These are phyloP conservation scores for Lolium rigidum DNA, from an alignment of 176 grass and related monocot genomes.

Conservation along the genomic window DNA sequence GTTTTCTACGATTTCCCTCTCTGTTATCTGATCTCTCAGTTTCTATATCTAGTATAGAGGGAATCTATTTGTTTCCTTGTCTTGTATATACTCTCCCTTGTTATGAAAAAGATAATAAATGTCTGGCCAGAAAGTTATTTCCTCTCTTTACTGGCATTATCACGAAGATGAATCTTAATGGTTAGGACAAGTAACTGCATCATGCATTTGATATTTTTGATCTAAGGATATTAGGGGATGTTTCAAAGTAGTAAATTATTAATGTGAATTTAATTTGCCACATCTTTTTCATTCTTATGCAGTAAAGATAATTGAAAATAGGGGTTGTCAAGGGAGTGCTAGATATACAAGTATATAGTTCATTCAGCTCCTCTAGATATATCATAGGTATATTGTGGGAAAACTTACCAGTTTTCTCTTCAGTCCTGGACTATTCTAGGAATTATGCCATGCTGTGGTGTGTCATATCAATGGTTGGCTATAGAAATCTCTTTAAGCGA, in stretches of 20 bases:
- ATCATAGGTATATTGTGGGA: not conserved
- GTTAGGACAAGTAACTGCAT: not conserved
- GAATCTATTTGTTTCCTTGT: not conserved
- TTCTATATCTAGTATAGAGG: not conserved
- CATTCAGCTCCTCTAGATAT: constrained; percentile 6
- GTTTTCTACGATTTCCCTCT: not conserved
- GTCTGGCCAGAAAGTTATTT: not conserved
- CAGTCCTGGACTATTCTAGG: not conserved
- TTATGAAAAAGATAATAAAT: not conserved
- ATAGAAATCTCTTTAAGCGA: not conserved
- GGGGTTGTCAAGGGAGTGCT: not conserved
- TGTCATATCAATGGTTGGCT: not conserved
- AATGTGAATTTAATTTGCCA: not conserved
- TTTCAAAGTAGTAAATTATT: not conserved
- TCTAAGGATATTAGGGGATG: not conserved
- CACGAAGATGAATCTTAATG: not conserved
- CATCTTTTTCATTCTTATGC: not conserved
- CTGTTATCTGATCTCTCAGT: not conserved
- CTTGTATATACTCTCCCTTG: not conserved
- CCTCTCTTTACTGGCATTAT: not conserved
- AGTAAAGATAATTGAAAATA: not conserved
- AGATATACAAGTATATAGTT: not conserved
- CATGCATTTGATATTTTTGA: not conserved
- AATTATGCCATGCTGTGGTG: not conserved
- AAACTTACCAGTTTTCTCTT: not conserved